Percentiles rank a stretch among this genome's conserved stretches.
Conservation (phyloP, 1,284 basidiomycete genomes). For the Hortiboletus rubellus region DNA sequence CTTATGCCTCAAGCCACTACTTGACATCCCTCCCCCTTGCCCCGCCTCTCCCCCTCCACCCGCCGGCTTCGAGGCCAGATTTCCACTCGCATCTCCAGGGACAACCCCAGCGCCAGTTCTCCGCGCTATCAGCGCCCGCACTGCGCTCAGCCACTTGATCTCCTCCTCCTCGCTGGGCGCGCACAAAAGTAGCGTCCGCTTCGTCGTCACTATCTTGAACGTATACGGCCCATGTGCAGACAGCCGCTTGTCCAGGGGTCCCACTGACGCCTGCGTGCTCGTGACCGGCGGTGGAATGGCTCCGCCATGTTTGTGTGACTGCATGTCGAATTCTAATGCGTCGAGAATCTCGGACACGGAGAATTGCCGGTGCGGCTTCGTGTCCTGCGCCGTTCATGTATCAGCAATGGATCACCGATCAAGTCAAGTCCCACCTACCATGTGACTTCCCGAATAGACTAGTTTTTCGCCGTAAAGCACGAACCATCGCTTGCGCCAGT, state of each 20-base stretch:
- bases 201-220: conserved; percentile 97
- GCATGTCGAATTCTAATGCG: conserved; percentile 83
- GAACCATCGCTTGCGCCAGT: conserved; percentile 96
- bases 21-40: conserved; percentile 14
- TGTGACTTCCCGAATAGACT: conserved; percentile 84
- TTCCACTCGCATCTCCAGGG: conserved; percentile 33
- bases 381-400: conserved; percentile 56
- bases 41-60: conserved; percentile 25
- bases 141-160: conserved; percentile 95
- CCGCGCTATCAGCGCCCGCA: conserved; percentile 85
- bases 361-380: conserved; percentile 84
- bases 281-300: conserved; percentile 36
- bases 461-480: conserved; percentile 80
- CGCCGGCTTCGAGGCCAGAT: conserved; percentile 21
- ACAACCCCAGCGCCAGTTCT: conserved; percentile 53
- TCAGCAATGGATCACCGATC: conserved; percentile 16
- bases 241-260: conserved; percentile 39
- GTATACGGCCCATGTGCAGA: conserved; percentile 52
- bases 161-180: conserved; percentile 98
- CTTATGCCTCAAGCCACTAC: conserved; percentile 42
- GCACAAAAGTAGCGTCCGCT: conserved; percentile 85
- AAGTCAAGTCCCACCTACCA: conserved; percentile 55
- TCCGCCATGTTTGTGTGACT: conserved; percentile 42
- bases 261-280: conserved; percentile 37
- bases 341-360: conserved; percentile 86